Conservation (phyloP, 305 asterid species). For the Plantago coronopus region DNA sequence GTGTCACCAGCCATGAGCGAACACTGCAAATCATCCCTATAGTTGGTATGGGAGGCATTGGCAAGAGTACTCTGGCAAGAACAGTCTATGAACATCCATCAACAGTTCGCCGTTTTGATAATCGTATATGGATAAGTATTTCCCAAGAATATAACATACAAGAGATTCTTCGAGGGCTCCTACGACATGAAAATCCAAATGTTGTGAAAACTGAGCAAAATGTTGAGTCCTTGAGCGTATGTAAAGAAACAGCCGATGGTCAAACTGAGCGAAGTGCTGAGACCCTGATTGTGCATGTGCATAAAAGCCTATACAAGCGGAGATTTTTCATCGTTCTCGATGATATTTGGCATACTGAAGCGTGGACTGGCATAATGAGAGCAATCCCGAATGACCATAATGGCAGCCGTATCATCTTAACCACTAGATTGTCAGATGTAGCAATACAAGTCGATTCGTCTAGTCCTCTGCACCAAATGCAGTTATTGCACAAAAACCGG, state of each 20-base stretch:
- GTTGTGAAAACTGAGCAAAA: no score
- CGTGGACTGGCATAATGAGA: not conserved
- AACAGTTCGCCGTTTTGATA: conserved; percentile 20
- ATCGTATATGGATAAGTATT: conserved; percentile 25
- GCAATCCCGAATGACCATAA: conserved; percentile 7
- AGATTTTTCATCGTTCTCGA: conserved; percentile 14
- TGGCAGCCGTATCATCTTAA: conserved; percentile 14
- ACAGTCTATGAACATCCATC: conserved; percentile 23
- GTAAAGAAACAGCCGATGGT: not conserved
- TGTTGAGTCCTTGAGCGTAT: no score
- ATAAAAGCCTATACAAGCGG: not conserved
- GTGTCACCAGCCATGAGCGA: conserved; percentile 19
- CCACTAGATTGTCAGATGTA: conserved; percentile 9
- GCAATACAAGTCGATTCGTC: not conserved
- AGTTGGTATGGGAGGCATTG: conserved; percentile 30
- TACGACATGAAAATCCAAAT: no score
- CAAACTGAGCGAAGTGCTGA: not conserved
- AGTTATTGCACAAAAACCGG: not conserved
- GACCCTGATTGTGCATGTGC: not conserved
- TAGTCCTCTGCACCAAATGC: not conserved
- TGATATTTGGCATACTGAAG: conserved; percentile 12
- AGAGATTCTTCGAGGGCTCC: conserved; percentile 13
- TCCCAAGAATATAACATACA: conserved; percentile 22
- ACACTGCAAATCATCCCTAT: conserved; percentile 19
- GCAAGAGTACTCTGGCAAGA: conserved; percentile 25